phyloP scores from a whole-genome alignment of 176 grass and related monocot species.

The Cenchrus purpureus region DNA sequence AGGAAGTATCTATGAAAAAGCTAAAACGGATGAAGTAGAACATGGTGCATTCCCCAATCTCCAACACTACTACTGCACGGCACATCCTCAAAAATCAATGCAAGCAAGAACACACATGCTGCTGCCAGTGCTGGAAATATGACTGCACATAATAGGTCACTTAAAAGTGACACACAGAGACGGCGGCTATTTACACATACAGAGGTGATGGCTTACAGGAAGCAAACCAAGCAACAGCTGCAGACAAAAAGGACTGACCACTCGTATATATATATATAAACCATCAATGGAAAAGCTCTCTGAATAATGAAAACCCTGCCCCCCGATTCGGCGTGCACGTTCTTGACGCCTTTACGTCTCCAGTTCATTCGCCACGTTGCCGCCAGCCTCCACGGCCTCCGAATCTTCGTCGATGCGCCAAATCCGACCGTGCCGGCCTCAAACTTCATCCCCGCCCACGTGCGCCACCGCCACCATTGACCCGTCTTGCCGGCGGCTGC shows the following conservation, averaged over 20 bases:
- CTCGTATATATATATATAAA: background rate
- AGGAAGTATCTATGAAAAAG: no score
- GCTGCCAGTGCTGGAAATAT: no score
- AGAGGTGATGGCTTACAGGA: background rate
- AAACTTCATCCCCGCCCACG: background rate
- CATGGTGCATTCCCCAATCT: no score
- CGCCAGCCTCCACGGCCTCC: background rate
- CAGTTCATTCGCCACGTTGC: background rate
- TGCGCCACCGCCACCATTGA: slow-evolving; percentile 21
- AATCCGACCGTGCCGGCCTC: background rate
- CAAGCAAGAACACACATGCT: no score
- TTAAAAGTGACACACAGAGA: background rate
- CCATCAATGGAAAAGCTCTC: background rate
- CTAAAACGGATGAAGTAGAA: no score
- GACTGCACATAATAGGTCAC: no score
- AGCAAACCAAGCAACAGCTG: background rate
- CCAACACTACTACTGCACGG: no score
- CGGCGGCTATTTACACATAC: background rate
- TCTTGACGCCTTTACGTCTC: background rate
- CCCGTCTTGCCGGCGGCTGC: background rate
- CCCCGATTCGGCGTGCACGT: background rate
- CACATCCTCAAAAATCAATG: no score
- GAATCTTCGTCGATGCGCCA: background rate
- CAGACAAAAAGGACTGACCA: background rate
- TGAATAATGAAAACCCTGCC: background rate